Evolutionary conservation across 352 stramenopile genomes (phyloP).

Genomic region (Phytophthora pseudosyringae): DNA sequence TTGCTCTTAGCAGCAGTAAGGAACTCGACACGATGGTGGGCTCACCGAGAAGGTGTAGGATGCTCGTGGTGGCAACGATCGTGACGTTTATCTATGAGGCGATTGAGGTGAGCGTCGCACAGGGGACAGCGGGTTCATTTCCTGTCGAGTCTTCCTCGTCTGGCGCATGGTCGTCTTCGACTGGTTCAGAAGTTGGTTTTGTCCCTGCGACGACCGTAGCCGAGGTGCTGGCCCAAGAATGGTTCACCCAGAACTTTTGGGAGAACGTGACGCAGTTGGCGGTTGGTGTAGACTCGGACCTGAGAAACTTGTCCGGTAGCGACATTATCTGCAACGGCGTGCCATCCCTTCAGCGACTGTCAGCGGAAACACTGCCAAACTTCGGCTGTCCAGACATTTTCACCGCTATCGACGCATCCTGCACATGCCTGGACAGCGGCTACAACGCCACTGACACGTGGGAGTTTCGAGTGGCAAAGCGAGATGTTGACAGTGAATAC

Average conservation of each 20-base stretch:
- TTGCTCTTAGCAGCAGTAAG: constrained; percentile 13
- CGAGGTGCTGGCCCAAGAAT: constrained; percentile 35
- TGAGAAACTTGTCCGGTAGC: constrained; percentile 29
- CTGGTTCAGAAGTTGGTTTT: constrained; percentile 30
- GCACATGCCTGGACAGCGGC: constrained; percentile 27
- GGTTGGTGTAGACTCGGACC: constrained; percentile 29
- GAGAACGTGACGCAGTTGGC: constrained; percentile 43
- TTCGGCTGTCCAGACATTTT: constrained; percentile 42
- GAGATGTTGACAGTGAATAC: constrained; percentile 21
- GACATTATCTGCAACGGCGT: constrained; percentile 38
- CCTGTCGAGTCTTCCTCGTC: constrained; percentile 8
- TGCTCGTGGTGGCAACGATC: constrained; percentile 16
- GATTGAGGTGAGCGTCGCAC: constrained; percentile 13
- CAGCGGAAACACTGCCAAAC: constrained; percentile 24
- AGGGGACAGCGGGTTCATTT: constrained; percentile 10
- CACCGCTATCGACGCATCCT: constrained; percentile 38
- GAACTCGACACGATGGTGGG: constrained; percentile 31
- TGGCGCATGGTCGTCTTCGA: constrained; percentile 8
- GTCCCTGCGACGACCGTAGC: constrained; percentile 23
- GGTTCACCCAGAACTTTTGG: constrained; percentile 38
- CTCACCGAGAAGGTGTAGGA: constrained; percentile 22
- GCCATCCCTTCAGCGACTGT: constrained; percentile 38
- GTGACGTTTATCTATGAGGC: constrained; percentile 24
- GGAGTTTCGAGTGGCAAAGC: constrained; percentile 33
- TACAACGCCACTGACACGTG: constrained; percentile 30